phyloP scores from a whole-genome alignment of 257 asterid genomes.

The Solanum lycopersicoides region DNA sequence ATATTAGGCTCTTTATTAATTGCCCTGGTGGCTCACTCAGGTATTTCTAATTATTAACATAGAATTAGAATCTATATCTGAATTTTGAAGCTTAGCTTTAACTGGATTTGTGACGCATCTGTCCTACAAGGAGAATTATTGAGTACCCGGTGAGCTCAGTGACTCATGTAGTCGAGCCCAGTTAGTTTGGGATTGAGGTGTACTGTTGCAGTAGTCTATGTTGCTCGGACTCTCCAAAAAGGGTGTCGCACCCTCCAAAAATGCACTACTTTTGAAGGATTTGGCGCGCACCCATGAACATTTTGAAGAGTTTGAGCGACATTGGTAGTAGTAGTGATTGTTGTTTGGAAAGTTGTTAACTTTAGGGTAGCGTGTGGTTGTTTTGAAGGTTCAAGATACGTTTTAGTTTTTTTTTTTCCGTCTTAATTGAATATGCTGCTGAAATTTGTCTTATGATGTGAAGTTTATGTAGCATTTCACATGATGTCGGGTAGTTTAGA shows the following conservation, averaged over 20 bases:
- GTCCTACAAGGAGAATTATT: background rate
- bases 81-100: background rate
- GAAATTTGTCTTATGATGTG: background rate
- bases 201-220: background rate
- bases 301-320: background rate
- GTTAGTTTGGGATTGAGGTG: background rate
- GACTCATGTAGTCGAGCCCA: background rate
- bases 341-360: background rate
- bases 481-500: background rate
- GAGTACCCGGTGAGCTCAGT: background rate
- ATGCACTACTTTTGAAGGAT: background rate
- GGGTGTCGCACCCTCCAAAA: background rate
- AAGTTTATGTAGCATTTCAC: background rate
- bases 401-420: background rate
- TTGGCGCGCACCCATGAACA: background rate
- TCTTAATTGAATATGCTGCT: background rate
- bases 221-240: background rate
- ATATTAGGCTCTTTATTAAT: constrained; percentile 81
- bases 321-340: background rate
- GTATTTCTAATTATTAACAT: constrained; percentile 11
- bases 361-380: background rate
- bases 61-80: background rate
- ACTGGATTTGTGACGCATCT: background rate
- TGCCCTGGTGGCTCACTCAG: constrained; percentile 93
- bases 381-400: background rate